A percentile compares a stretch with the other conserved stretches of the same genome.
Evolutionary conservation across 2,329 filamentous ascomycete genomes (phyloP).

Genomic region (Periconia digitata): DNA sequence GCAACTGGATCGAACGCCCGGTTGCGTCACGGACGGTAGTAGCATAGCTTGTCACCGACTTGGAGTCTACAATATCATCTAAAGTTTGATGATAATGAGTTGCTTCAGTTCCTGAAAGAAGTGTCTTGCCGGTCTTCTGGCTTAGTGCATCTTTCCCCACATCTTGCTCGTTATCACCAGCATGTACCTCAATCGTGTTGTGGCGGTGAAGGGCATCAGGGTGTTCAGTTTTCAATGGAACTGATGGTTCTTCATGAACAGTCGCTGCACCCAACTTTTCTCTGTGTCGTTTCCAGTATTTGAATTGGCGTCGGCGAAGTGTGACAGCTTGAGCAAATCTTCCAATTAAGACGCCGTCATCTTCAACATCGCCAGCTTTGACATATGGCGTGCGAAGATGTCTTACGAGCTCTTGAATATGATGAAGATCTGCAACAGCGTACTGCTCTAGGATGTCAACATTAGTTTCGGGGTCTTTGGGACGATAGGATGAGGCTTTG

Average conservation of each 20-base stretch:
- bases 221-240: conserved; percentile 5
- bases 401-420: conserved; percentile 33
- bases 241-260: conserved; percentile 19
- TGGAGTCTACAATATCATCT: conserved; percentile 39
- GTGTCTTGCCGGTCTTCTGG: conserved; percentile 35
- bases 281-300: conserved; percentile 37
- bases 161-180: conserved; percentile 6
- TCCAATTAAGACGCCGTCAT: conserved; percentile 20
- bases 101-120: conserved; percentile 42
- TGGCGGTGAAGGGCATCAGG: conserved; percentile 11
- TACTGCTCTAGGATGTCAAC: conserved; percentile 38
- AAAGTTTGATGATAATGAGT: conserved; percentile 41
- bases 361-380: neutral
- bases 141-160: conserved; percentile 23
- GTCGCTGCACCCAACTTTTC: conserved; percentile 35
- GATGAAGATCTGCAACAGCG: conserved; percentile 29
- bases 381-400: conserved; percentile 20
- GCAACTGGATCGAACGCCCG: conserved; percentile 35
- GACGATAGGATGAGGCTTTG: conserved; percentile 37
- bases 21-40: conserved; percentile 38
- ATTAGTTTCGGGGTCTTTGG: conserved; percentile 39
- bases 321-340: conserved; percentile 36
- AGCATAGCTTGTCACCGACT: conserved; percentile 41
- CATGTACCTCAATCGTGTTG: conserved; percentile 16
- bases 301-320: conserved; percentile 39